Evolutionary conservation across 352 stramenopile species (phyloP), one percentile per base, ranked within the genome.

Genomic region (Globisporangium mamillatum): DNA sequence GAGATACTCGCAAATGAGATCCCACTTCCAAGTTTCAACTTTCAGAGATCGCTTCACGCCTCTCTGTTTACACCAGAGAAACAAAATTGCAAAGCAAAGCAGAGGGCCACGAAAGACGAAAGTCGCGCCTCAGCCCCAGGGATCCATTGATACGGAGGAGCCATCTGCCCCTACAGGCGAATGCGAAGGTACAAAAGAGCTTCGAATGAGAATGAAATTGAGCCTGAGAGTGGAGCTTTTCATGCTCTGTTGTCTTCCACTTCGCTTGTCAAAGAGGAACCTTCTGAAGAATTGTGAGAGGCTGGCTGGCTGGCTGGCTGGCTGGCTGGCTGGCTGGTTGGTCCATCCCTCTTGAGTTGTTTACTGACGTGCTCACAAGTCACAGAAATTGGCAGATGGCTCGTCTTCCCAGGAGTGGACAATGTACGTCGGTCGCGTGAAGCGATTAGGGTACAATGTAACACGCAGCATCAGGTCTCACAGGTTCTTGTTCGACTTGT

Each of bases 401-500:
- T 61, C 55, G 55, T 44, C 29, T 61, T 46, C n/a, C 24, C 29
- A 6, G n/a, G 44, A 52, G 44, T 52, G 44, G 44, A 52, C 44
- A 24, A 24, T 52, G 22, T 61, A 61, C 55, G 55, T 61, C 20
- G 55, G 29, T 46, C 55, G 29, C 55, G 29, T 29, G 18, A 46
- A 27, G 29, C 55, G 55, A 46, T 46, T 46, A 61, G 55, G 55
- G 55, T 9, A 61, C 55, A 18, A 61, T 27, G 29, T 46, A 18
- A 46, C 55, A 7, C 44, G 18, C 44, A 24, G 10, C 29, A 60
- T 44, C 1, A 25, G 20, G 1, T 44, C 18, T 44, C 2, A 18
- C 16, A 60, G 54, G 25, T 18, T 4, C 16, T 59, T 18, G 22
- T 10, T 20, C n/a, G 7, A 50, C 14, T 22, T 10, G 1, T 24